Conservation (phyloP, 371 early-diverging fungal species). For the Saksenaea vasiformis region DNA sequence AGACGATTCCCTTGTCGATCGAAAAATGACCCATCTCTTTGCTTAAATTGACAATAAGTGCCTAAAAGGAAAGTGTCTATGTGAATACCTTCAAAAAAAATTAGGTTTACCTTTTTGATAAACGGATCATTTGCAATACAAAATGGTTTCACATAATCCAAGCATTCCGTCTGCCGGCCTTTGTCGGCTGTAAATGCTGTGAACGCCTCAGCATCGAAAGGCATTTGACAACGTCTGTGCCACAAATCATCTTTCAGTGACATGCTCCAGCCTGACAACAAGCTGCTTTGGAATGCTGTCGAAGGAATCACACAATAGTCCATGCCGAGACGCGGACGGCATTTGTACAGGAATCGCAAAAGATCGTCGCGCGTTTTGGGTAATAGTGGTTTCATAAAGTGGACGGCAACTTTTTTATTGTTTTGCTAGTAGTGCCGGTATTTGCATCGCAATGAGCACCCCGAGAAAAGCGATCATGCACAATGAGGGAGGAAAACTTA, state of each 20-base stretch:
- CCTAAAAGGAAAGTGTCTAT: not conserved
- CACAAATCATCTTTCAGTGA: constrained; percentile 6
- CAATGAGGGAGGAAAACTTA: not conserved
- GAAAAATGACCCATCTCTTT: not conserved
- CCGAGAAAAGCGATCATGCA: not conserved
- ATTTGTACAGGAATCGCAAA: constrained; percentile 11
- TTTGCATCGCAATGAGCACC: not conserved
- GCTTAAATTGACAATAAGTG: constrained; percentile 11
- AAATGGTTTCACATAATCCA: constrained; percentile 9
- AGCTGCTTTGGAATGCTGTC: constrained; percentile 6
- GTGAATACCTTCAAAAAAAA: not conserved
- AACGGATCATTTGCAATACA: constrained; percentile 10
- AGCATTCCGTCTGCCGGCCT: not conserved
- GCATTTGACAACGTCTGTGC: constrained; percentile 6
- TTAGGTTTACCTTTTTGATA: constrained; percentile 8
- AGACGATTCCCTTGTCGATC: constrained; percentile 1
- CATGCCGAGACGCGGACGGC: constrained; percentile 7
- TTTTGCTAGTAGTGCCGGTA: not conserved
- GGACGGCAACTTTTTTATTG: constrained; percentile 19
- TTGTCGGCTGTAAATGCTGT: not conserved
- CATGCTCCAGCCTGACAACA: constrained; percentile 10
- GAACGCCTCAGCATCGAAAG: constrained; percentile 6
- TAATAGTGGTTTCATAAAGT: constrained; percentile 15
- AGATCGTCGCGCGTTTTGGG: constrained; percentile 10
- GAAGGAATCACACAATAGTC: constrained; percentile 6